Conservation (phyloP, 108 stramenopile genomes). For the Aurantiochytrium sp. region DNA sequence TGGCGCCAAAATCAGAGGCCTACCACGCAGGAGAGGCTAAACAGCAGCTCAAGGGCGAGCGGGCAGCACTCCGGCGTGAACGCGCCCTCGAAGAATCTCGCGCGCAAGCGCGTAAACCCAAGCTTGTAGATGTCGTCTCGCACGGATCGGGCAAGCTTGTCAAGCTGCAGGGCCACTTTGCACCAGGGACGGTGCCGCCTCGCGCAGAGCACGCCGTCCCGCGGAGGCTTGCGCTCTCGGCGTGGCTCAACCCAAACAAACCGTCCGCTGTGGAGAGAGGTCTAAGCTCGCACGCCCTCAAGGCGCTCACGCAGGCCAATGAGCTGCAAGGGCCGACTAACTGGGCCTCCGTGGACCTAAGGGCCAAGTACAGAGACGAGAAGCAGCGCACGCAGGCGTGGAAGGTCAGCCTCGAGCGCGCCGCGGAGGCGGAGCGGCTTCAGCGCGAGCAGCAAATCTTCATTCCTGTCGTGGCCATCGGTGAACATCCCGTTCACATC, state of each 20-base stretch:
- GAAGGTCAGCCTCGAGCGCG: neutral
- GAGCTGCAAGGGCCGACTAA: slow-evolving; percentile 20
- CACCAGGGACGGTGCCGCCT: neutral
- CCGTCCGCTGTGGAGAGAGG: neutral
- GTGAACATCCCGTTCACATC: neutral
- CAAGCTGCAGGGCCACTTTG: neutral
- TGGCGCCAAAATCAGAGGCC: neutral
- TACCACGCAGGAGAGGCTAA: neutral
- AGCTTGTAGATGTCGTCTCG: neutral
- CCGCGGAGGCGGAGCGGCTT: neutral
- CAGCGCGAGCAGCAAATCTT: slow-evolving; percentile 26
- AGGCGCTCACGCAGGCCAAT: neutral
- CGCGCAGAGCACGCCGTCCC: slow-evolving; percentile 3
- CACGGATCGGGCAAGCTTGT: neutral
- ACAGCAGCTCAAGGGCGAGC: neutral
- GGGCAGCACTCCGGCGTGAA: neutral
- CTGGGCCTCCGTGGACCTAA: slow-evolving; percentile 14
- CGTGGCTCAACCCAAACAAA: slow-evolving; percentile 23
- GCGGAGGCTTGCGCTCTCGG: neutral
- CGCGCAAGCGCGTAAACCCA: neutral
- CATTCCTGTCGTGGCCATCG: neutral
- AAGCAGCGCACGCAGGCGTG: slow-evolving; percentile 15
- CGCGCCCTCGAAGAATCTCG: neutral
- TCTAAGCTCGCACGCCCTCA: neutral
- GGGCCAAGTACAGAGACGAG: neutral